Base-by-base conservation (phyloP, 2,329 filamentous ascomycete species). In the Capronia epimyces region DNA sequence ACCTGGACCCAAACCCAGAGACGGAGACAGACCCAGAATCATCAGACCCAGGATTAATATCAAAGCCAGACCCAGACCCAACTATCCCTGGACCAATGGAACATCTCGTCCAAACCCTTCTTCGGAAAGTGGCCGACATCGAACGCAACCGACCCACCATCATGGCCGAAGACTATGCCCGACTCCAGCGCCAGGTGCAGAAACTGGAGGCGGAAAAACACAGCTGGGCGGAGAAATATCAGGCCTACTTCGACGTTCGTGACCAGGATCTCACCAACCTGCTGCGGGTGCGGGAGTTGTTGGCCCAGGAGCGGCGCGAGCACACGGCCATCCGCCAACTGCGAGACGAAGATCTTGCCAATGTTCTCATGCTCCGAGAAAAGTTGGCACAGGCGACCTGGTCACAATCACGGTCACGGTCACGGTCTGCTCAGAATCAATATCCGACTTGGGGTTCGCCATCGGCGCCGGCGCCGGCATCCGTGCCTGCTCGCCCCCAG, bases 231-330 rank as follows among this genome's bases (percentile, higher is more conserved):
- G 65, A 65, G 32, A 62, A 68, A 20, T 66, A 72, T 46, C 66
- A 69, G 56, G 66, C 68, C n/a, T 64, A 72, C 42, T 71, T 66
- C 57, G 64, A 65, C 2, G 61, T 73, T 16, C 64, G 70, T 29
- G 69, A 72, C 51, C 68, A 70, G 53, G 70, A 73, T 40, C 66
- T 72, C 1, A 64, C 67, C 44, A 73, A 72, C 53, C 66, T 71
- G 54, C 69, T 71, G 58, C 70, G 68, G 60, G 65, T 71, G 36
- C 67, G 69, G 3, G 64, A 63, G 16, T 51, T 71, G 13, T 63
- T 73, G 13, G 69, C 70, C 21, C 65, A 67, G 46, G 65, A 67
- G 22, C 66, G 67, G 16, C 65, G 68, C 15, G 65, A 69, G 15
- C 65, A 71, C 16, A 67, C 68, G 42, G 65, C 62, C 10, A 69